Evolutionary conservation across 2,329 filamentous ascomycete species (phyloP).

Genomic region (Aspergillus costaricaensis): DNA sequence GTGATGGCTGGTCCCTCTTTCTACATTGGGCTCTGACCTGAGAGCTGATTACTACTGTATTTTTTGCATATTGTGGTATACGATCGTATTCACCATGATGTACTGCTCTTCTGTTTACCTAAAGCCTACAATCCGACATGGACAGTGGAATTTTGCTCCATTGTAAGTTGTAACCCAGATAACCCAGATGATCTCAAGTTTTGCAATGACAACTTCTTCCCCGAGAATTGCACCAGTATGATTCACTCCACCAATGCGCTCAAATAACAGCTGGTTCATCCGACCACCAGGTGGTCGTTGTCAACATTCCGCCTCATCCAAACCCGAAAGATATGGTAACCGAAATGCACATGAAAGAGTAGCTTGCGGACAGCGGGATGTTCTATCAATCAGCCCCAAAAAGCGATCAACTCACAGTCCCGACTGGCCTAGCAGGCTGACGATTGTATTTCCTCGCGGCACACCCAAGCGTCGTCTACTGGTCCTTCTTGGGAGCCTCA

Average conservation of each 20-base stretch:
- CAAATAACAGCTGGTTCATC: background rate
- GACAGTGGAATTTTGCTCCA: background rate
- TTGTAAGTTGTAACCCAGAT: background rate
- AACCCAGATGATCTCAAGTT: background rate
- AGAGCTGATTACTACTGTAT: background rate
- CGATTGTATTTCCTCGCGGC: background rate
- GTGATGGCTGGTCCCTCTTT: background rate
- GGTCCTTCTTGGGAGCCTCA: constrained; percentile 56
- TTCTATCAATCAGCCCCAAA: background rate
- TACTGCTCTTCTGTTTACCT: background rate
- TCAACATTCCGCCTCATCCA: background rate
- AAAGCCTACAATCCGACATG: background rate
- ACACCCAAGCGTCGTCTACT: constrained; percentile 39
- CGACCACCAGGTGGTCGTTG: background rate
- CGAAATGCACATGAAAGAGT: background rate
- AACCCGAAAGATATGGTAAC: background rate
- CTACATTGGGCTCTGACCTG: background rate
- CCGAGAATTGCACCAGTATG: background rate
- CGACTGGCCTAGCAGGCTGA: background rate
- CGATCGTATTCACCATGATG: background rate
- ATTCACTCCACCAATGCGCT: background rate
- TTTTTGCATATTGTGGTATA: background rate
- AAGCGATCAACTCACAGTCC: background rate
- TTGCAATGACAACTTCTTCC: background rate
- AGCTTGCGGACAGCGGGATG: background rate